Evolutionary conservation across 2,329 filamentous ascomycete species (phyloP).

Genomic region (Incumbomyces delicatus): DNA sequence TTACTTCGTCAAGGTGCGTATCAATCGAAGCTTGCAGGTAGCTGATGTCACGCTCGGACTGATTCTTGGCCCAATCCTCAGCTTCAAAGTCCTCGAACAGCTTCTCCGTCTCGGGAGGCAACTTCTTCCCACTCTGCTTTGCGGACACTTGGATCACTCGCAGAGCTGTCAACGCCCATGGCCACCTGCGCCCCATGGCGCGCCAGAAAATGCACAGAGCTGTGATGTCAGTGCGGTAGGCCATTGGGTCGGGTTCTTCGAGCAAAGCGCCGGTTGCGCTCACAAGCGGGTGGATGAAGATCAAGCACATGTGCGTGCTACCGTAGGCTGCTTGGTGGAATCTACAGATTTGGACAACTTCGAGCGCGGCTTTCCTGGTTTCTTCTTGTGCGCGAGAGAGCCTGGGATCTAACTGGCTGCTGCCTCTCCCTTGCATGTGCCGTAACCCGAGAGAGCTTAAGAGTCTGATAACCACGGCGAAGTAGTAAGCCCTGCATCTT

Average conservation of each 20-base stretch:
- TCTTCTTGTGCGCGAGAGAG: neutral
- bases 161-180: neutral
- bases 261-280: neutral
- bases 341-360: neutral
- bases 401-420: neutral
- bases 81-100: neutral
- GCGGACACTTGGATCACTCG: neutral
- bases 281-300: neutral
- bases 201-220: neutral
- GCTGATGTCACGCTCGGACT: neutral
- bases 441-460: neutral
- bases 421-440: neutral
- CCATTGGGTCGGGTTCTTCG: neutral
- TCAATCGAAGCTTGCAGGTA: conserved; percentile 7
- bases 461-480: neutral
- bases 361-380: neutral
- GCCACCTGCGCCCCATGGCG: neutral
- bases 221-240: neutral
- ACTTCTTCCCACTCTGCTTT: neutral
- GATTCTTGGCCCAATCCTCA: neutral
- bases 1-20: too few species aligned
- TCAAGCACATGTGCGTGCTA: neutral
- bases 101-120: neutral
- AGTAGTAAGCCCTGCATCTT: neutral
- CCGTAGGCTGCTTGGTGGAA: neutral